Evolutionary conservation across 257 asterid genomes (phyloP).

Genomic region (Primulina tabacum): DNA sequence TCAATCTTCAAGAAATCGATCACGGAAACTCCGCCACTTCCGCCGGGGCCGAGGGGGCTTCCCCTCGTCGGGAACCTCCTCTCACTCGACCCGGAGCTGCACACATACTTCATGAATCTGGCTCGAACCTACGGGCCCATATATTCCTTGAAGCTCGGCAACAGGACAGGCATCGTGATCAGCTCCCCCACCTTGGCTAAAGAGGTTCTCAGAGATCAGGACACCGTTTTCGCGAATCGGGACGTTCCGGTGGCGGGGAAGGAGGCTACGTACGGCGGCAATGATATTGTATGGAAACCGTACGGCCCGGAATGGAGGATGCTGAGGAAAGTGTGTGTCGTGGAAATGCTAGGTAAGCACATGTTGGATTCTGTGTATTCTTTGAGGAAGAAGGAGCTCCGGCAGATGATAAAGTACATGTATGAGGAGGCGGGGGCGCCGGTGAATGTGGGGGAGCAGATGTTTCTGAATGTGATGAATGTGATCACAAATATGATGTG

Average conservation of each 20-base stretch:
- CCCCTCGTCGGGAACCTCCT: constrained; percentile 70
- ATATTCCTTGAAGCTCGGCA: constrained; percentile 52
- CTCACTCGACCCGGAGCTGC: constrained; percentile 74
- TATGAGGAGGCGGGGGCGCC: constrained; percentile 30
- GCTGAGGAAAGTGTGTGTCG: constrained; percentile 61
- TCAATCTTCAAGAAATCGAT: constrained; percentile 9
- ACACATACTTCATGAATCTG: constrained; percentile 47
- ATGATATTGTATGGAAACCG: constrained; percentile 62
- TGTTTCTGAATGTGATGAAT: constrained; percentile 60
- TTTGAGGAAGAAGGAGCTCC: constrained; percentile 47
- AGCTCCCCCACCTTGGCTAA: constrained; percentile 52
- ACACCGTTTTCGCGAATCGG: constrained; percentile 61
- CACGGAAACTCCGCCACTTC: constrained; percentile 11
- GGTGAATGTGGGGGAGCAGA: constrained; percentile 59
- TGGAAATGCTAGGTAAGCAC: constrained; percentile 53
- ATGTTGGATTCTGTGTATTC: constrained; percentile 54
- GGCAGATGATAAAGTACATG: constrained; percentile 41
- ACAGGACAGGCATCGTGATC: constrained; percentile 48
- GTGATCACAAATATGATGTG: constrained; percentile 78
- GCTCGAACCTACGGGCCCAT: constrained; percentile 57
- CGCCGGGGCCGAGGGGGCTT: constrained; percentile 56
- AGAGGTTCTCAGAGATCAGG: constrained; percentile 64
- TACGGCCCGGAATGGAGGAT: constrained; percentile 79
- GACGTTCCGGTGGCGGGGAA: constrained; percentile 62
- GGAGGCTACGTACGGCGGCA: constrained; percentile 63